Evolutionary conservation across 345 rosid genomes (phyloP).

Genomic region (Mallotus nudiflorus): DNA sequence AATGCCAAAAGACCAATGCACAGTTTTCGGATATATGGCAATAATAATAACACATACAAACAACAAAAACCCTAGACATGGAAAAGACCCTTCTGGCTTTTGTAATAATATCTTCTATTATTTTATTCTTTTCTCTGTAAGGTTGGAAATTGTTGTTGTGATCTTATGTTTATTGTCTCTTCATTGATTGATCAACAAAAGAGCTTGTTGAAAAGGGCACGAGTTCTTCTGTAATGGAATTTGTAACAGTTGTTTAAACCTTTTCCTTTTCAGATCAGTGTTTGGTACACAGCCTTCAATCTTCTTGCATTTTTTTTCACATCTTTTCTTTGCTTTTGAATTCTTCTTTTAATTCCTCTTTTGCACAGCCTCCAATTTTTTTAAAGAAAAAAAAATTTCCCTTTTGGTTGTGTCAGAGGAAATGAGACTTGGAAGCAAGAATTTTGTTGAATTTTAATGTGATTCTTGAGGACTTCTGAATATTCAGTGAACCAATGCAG

Average conservation of each 20-base stretch:
- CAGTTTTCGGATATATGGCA: conserved; percentile 21
- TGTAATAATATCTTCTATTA: conserved; percentile 17
- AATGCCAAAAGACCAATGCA: conserved; percentile 23
- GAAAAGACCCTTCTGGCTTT: conserved; percentile 12
- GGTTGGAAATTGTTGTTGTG: conserved; percentile 5
- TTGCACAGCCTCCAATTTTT: conserved; percentile 10
- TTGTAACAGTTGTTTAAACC: conserved; percentile 25
- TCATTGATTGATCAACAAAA: conserved; percentile 2
- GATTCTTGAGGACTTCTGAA: conserved; percentile 72
- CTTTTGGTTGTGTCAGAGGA: conserved; percentile 35
- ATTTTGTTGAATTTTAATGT: conserved; percentile 41
- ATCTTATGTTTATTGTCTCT: conserved; percentile 8
- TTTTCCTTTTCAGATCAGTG: conserved; percentile 24
- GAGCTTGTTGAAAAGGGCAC: conserved; percentile 6
- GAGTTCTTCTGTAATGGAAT: conserved; percentile 22
- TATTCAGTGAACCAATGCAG: conserved; percentile 41
- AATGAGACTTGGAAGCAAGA: conserved; percentile 44
- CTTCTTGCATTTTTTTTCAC: conserved; percentile 21
- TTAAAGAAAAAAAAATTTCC: background rate
- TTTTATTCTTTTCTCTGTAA: too few relatives aligned
- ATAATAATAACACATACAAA: conserved; percentile 16
- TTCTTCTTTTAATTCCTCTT: conserved; percentile 27
- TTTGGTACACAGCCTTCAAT: too few relatives aligned
- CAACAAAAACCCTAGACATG: conserved; percentile 45
- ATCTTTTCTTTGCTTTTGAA: conserved; percentile 22